These are phyloP conservation scores for Cercospora sojina DNA, from an alignment of 2,329 filamentous ascomycete genomes.

Conservation along the genomic window DNA sequence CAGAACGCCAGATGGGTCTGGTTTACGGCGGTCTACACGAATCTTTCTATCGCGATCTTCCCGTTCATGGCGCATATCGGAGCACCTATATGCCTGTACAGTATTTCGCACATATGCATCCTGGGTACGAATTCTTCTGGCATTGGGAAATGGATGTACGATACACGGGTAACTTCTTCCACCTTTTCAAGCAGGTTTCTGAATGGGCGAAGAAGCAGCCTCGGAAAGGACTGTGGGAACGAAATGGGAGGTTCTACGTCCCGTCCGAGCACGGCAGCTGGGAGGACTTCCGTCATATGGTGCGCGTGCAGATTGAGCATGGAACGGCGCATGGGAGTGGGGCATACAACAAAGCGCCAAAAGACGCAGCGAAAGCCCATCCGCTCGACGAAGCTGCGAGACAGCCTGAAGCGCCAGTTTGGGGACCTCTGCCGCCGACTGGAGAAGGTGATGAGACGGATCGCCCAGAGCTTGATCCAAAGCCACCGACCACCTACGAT, in stretches of 20 bases:
- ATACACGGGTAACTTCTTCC: slow-evolving; percentile 86
- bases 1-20: slow-evolving; percentile 55
- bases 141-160: slow-evolving; percentile 94
- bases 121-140: slow-evolving; percentile 90
- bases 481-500: slow-evolving; percentile 57
- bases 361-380: slow-evolving; percentile 37
- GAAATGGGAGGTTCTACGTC: slow-evolving; percentile 73
- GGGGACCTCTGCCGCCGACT: slow-evolving; percentile 47
- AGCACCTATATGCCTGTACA: slow-evolving; percentile 93
- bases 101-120: slow-evolving; percentile 83
- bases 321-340: slow-evolving; percentile 49
- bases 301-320: slow-evolving; percentile 60
- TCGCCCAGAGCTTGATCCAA: slow-evolving; percentile 49
- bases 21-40: slow-evolving; percentile 54
- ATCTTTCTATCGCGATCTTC: slow-evolving; percentile 56
- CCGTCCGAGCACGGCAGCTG: slow-evolving; percentile 67
- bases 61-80: slow-evolving; percentile 66
- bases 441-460: slow-evolving; percentile 50
- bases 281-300: slow-evolving; percentile 68
- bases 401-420: slow-evolving; percentile 49
- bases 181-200: slow-evolving; percentile 67
- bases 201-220: slow-evolving; percentile 68
- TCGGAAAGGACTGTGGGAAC: slow-evolving; percentile 73
- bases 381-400: slow-evolving; percentile 44
- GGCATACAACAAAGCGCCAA: slow-evolving; percentile 42